A percentile compares a stretch with the other conserved stretches of the same genome.
Conservation (phyloP, 495 filamentous ascomycete species). For the Lasiosphaeria miniovina region DNA sequence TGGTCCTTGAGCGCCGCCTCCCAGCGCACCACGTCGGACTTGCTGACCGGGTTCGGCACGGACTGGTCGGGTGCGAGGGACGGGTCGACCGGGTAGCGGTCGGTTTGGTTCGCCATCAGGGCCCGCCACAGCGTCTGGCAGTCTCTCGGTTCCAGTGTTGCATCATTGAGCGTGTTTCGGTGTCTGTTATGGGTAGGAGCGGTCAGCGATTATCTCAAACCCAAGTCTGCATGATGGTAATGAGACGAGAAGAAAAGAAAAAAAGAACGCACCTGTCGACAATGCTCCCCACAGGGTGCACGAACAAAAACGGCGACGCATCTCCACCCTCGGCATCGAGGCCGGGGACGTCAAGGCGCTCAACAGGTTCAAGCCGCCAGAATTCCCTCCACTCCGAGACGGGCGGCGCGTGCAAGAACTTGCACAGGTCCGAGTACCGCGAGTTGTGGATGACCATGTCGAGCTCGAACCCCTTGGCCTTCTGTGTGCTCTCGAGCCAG, state of each 20-base stretch:
- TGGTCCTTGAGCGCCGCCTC: conserved; percentile 57
- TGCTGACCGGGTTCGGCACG: conserved; percentile 46
- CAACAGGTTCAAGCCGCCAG: conserved; percentile 42
- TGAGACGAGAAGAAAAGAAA: neutral
- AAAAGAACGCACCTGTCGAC: conserved; percentile 48
- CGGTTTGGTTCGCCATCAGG: conserved; percentile 54
- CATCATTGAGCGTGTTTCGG: conserved; percentile 50
- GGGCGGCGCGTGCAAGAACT: conserved; percentile 57
- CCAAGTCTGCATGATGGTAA: too few species aligned
- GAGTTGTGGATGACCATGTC: conserved; percentile 63
- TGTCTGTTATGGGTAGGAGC: neutral
- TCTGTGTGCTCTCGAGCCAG: conserved; percentile 64
- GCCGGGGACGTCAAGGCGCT: conserved; percentile 32
- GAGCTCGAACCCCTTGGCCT: conserved; percentile 47
- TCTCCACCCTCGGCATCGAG: conserved; percentile 45
- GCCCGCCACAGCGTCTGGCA: conserved; percentile 60
- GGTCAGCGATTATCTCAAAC: neutral
- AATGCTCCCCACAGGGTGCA: conserved; percentile 69
- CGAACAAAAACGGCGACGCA: conserved; percentile 47
- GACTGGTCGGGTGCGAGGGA: conserved; percentile 46
- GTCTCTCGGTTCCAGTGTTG: conserved; percentile 67
- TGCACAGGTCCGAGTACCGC: conserved; percentile 71
- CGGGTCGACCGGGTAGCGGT: conserved; percentile 41
- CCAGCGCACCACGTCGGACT: conserved; percentile 64
- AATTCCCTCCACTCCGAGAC: conserved; percentile 51